These are phyloP conservation scores for Suhomyces anneliseae DNA, from an alignment of 1,139 yeast genomes.

Conservation along the genomic window DNA sequence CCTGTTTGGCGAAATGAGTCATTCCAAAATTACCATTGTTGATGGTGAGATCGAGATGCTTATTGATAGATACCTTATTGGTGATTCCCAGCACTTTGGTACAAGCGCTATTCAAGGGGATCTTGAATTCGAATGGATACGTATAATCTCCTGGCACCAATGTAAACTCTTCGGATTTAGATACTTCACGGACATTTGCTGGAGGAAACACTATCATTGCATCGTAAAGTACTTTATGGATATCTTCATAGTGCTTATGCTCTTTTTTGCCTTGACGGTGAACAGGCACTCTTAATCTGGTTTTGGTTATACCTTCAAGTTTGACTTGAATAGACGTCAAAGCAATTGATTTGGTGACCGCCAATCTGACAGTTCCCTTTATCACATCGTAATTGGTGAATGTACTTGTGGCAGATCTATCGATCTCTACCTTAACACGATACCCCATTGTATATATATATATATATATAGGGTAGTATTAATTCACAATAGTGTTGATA, in stretches of 20 bases:
- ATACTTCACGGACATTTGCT: slow-evolving; percentile 47
- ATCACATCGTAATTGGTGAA: slow-evolving; percentile 55
- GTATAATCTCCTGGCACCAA: slow-evolving; percentile 59
- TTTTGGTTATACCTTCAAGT: slow-evolving; percentile 54
- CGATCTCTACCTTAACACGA: slow-evolving; percentile 40
- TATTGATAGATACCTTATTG: slow-evolving; percentile 38
- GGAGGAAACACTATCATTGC: slow-evolving; percentile 64
- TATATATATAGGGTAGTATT: no score
- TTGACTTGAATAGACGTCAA: slow-evolving; percentile 57
- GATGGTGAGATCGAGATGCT: slow-evolving; percentile 32
- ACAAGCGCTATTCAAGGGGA: slow-evolving; percentile 56
- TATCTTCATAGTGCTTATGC: slow-evolving; percentile 31
- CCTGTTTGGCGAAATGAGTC: slow-evolving; percentile 20
- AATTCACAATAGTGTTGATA: no score
- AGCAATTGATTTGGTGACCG: slow-evolving; percentile 46
- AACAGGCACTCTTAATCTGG: slow-evolving; percentile 32
- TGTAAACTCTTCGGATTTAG: slow-evolving; percentile 54
- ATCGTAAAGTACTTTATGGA: slow-evolving; percentile 58
- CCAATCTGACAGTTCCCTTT: slow-evolving; percentile 47
- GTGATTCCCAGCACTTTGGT: slow-evolving; percentile 43
- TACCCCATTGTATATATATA: slow-evolving; percentile 5
- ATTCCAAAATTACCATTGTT: slow-evolving; percentile 39
- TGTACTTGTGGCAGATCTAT: slow-evolving; percentile 38
- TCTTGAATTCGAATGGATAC: slow-evolving; percentile 56
- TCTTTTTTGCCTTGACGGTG: slow-evolving; percentile 15